Percentiles rank a stretch among this genome's conserved stretches.
These are phyloP conservation scores for Tulasnella sp. DNA, from an alignment of 768 basidiomycete genomes.

Conservation along the genomic window DNA sequence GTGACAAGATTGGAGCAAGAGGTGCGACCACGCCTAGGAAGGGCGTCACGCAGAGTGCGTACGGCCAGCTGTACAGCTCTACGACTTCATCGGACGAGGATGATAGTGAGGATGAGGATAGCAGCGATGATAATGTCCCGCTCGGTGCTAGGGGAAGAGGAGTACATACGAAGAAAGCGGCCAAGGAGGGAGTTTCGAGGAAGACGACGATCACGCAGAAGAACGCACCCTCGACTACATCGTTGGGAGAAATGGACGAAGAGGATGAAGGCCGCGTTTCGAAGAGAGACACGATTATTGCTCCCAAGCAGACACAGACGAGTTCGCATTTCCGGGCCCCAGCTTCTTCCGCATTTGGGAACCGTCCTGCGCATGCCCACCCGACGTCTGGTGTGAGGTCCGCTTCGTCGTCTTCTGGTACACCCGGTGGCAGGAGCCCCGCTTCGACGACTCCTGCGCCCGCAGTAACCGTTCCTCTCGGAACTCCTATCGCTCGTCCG, in stretches of 20 bases:
- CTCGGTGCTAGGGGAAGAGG: background rate
- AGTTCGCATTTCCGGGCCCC: background rate
- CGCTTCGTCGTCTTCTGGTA: background rate
- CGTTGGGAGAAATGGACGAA: background rate
- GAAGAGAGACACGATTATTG: background rate
- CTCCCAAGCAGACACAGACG: background rate
- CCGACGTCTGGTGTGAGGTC: background rate
- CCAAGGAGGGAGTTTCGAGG: background rate
- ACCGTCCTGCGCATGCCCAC: background rate
- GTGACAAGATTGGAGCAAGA: background rate
- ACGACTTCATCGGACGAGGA: slow-evolving; percentile 13
- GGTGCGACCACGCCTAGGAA: background rate
- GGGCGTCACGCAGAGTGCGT: background rate
- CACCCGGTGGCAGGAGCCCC: background rate
- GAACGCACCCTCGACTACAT: background rate
- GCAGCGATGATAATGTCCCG: slow-evolving; percentile 8
- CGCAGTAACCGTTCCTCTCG: background rate
- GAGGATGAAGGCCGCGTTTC: background rate
- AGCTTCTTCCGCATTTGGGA: background rate
- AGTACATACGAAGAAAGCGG: background rate
- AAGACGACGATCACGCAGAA: slow-evolving; percentile 18
- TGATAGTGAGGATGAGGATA: background rate
- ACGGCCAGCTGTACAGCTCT: slow-evolving; percentile 3
- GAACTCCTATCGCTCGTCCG: background rate
- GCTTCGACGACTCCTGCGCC: background rate